A percentile compares a stretch with the other conserved stretches of the same genome.
phyloP scores from a whole-genome alignment of 805 yeast genomes.

The Pichia paraexigua region DNA sequence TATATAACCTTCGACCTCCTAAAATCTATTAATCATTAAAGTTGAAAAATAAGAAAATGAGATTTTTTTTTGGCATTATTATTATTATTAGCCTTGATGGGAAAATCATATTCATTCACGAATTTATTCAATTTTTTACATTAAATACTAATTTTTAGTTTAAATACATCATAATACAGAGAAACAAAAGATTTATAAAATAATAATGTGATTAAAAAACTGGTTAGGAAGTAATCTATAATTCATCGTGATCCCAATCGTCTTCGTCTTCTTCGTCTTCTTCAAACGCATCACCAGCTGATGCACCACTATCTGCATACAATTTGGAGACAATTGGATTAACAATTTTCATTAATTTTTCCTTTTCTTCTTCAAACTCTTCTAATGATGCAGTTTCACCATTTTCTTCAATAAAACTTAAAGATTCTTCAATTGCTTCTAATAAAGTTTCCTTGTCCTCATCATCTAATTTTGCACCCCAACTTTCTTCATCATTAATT shows the following conservation, averaged over 20 bases:
- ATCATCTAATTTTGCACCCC: conserved; percentile 75
- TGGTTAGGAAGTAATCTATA: conserved; percentile 26
- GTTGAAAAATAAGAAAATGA: neutral
- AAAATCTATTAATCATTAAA: no score
- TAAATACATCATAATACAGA: neutral
- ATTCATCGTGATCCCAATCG: conserved; percentile 64
- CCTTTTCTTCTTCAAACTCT: conserved; percentile 89
- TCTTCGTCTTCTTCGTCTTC: conserved; percentile 49
- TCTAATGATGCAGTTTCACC: conserved; percentile 78
- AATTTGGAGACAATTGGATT: conserved; percentile 90
- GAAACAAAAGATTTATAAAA: neutral
- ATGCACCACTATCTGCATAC: conserved; percentile 33
- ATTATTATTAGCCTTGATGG: no score
- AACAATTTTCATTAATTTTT: conserved; percentile 70
- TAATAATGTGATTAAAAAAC: neutral
- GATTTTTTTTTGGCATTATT: no score
- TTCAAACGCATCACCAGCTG: conserved; percentile 33
- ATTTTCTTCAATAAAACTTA: conserved; percentile 63
- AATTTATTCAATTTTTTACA: neutral
- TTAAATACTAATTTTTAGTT: neutral
- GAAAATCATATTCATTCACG: no score
- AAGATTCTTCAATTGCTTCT: conserved; percentile 81
- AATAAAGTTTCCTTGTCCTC: conserved; percentile 84
- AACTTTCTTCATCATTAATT: conserved; percentile 39
- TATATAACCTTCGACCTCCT: no score